Evolutionary conservation across 78 protist genomes (phyloP).

Genomic region (Dictyostelium brefeldianum): DNA sequence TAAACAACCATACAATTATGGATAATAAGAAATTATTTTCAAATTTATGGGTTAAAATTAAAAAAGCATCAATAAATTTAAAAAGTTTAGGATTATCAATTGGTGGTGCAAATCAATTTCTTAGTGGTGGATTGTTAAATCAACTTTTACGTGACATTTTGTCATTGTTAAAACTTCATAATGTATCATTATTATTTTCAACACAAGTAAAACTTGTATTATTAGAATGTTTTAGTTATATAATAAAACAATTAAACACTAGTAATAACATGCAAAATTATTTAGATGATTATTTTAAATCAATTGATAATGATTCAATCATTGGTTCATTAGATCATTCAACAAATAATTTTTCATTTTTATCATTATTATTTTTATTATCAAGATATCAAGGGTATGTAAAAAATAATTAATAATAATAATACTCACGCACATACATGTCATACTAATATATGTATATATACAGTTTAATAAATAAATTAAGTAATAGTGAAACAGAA

Average conservation of each 20-base stretch:
- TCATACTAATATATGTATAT: background rate
- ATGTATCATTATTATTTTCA: slow-evolving; percentile 4
- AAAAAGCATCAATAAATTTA: background rate
- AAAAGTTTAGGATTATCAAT: background rate
- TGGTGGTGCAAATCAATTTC: background rate
- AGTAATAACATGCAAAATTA: background rate
- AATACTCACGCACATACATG: background rate
- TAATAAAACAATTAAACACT: background rate
- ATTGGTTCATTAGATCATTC: slow-evolving; percentile 14
- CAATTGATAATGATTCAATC: background rate
- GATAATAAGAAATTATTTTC: slow-evolving; percentile 13
- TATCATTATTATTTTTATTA: slow-evolving; percentile 1
- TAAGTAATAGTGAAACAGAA: background rate
- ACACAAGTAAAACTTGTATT: background rate
- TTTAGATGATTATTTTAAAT: background rate
- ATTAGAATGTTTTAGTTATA: slow-evolving; percentile 2
- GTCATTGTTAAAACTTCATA: background rate
- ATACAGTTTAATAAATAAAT: background rate
- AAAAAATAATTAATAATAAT: background rate
- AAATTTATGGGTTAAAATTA: background rate
- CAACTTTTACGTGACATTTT: background rate
- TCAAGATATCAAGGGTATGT: slow-evolving; percentile 25
- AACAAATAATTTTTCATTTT: slow-evolving; percentile 17
- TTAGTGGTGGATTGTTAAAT: background rate
- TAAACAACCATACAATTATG: background rate